These are phyloP conservation scores for Symbiodinium pilosum DNA, from an alignment of 73 alveolate species.

Conservation along the genomic window DNA sequence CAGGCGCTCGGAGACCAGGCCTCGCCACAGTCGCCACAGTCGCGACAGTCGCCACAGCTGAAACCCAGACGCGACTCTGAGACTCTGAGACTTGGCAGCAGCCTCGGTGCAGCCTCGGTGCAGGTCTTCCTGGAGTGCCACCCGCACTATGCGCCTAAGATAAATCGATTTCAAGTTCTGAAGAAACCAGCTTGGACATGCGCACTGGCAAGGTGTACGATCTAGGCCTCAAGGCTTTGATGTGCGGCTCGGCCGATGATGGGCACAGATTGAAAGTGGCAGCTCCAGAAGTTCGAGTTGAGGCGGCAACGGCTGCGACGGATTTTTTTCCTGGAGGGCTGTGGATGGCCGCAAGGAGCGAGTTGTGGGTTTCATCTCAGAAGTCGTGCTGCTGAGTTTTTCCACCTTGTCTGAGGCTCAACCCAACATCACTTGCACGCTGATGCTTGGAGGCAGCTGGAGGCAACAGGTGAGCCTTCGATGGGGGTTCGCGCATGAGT, in stretches of 20 bases:
- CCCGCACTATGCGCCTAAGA: slow-evolving; percentile 64
- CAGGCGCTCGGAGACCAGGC: neutral
- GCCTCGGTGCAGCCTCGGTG: no score
- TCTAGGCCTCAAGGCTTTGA: slow-evolving; percentile 29
- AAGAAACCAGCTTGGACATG: neutral
- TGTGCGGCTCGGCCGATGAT: neutral
- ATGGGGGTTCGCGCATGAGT: neutral
- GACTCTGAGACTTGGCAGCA: slow-evolving; percentile 25
- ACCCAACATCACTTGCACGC: slow-evolving; percentile 17
- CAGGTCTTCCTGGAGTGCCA: slow-evolving; percentile 70
- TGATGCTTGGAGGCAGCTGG: neutral
- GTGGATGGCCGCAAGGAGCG: slow-evolving; percentile 46
- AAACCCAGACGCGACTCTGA: neutral
- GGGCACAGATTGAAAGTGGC: neutral
- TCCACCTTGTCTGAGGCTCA: no score
- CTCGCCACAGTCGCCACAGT: no score
- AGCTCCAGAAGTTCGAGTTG: no score
- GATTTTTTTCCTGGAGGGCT: slow-evolving; percentile 52
- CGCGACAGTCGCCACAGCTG: slow-evolving; percentile 52
- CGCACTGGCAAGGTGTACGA: no score
- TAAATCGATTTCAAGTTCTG: neutral
- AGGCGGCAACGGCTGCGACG: slow-evolving; percentile 56
- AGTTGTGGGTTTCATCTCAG: no score
- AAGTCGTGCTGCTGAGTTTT: no score
- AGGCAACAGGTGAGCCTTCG: neutral